phyloP scores from a whole-genome alignment of 225 moss, liverwort and hornwort species.

The Bryoerythrophyllum caledonicum region DNA sequence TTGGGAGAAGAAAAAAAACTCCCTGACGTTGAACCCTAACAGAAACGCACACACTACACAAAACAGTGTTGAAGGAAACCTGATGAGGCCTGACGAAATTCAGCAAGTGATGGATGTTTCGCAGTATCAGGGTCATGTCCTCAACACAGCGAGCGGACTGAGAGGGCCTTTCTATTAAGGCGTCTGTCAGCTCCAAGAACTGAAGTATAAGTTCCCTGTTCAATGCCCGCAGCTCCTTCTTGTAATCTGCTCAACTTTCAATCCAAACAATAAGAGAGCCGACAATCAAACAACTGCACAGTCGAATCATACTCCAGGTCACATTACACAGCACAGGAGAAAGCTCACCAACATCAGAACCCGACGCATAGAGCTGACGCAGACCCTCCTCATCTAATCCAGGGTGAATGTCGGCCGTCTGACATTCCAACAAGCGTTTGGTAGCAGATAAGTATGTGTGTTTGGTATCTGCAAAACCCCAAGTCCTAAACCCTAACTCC shows the following conservation, averaged over 20 bases:
- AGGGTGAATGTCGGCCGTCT: conserved; percentile 90
- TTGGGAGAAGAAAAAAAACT: background rate
- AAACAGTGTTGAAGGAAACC: conserved; percentile 34
- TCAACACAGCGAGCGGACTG: conserved; percentile 96
- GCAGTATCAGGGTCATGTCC: conserved; percentile 87
- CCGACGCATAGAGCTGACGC: conserved; percentile 81
- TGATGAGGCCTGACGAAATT: conserved; percentile 96
- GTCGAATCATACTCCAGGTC: background rate
- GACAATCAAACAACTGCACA: background rate
- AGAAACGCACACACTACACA: background rate
- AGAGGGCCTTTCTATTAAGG: conserved; percentile 91
- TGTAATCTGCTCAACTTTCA: conserved; percentile 64
- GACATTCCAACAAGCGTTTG: background rate
- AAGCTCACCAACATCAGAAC: conserved; percentile 78
- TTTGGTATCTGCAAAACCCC: too few relatives aligned
- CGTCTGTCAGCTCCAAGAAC: conserved; percentile 92
- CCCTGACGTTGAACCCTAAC: background rate
- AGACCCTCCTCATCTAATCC: conserved; percentile 94
- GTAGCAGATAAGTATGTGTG: too few relatives aligned
- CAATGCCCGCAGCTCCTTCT: conserved; percentile 82
- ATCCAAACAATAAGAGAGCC: background rate
- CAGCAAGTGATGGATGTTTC: conserved; percentile 95
- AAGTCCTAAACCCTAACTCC: too few relatives aligned
- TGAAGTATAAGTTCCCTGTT: conserved; percentile 90
- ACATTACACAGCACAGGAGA: background rate